These are phyloP conservation scores for Aspergillus sclerotialis DNA, from an alignment of 2,329 filamentous ascomycete genomes.

Conservation along the genomic window DNA sequence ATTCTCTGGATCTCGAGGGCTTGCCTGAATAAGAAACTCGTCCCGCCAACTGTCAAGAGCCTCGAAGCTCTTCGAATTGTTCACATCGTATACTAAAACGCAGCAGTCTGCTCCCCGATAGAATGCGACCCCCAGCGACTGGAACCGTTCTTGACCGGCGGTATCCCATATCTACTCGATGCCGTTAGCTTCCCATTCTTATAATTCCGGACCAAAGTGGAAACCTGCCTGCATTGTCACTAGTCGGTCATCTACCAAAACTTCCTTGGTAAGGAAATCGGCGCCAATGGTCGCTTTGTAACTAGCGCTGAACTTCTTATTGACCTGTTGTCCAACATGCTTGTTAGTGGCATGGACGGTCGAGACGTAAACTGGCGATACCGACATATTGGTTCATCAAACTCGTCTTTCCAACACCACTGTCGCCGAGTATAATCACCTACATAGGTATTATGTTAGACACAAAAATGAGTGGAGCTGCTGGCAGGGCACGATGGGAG, in stretches of 20 bases:
- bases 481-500: constrained; percentile 7
- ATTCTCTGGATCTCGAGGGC: constrained; percentile 89
- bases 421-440: constrained; percentile 99
- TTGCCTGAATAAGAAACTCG: constrained; percentile 96
- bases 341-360: constrained; percentile 10
- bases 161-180: constrained; percentile 82
- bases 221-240: constrained; percentile 88
- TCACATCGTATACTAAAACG: constrained; percentile 95
- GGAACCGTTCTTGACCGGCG: constrained; percentile 93
- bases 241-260: constrained; percentile 90
- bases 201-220: constrained; percentile 1
- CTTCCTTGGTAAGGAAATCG: constrained; percentile 97
- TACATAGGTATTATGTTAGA: constrained; percentile 33
- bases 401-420: constrained; percentile 97
- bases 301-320: constrained; percentile 99
- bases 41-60: constrained; percentile 97
- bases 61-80: constrained; percentile 98
- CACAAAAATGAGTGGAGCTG: not conserved
- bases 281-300: constrained; percentile 99
- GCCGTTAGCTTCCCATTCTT: constrained; percentile 5
- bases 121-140: constrained; percentile 94
- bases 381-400: constrained; percentile 99
- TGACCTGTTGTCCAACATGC: constrained; percentile 59
- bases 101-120: constrained; percentile 97
- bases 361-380: constrained; percentile 8